These are phyloP conservation scores for Leishmania amazonensis DNA, from an alignment of 208 protist genomes.

Conservation along the genomic window DNA sequence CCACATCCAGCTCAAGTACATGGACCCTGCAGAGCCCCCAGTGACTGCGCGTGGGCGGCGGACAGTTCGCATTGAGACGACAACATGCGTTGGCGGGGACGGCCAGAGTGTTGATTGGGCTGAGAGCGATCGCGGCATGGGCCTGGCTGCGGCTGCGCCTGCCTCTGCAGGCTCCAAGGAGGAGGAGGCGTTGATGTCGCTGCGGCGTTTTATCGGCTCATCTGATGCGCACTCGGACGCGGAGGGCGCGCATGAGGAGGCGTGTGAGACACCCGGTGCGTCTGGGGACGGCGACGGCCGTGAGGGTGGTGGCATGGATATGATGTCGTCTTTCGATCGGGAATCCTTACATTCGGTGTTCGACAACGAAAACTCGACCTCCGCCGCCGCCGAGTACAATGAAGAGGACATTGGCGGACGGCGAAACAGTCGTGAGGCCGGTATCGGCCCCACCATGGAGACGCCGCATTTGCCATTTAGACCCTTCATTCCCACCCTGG, in stretches of 20 bases:
- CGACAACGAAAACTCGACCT: neutral
- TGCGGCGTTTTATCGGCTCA: neutral
- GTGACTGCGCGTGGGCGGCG: slow-evolving; percentile 28
- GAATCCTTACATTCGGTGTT: neutral
- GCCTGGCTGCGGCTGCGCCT: neutral
- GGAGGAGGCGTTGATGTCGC: neutral
- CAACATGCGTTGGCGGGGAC: neutral
- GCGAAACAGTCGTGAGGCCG: neutral
- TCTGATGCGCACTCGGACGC: neutral
- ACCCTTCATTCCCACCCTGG: slow-evolving; percentile 19
- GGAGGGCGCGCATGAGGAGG: neutral
- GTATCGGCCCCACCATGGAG: neutral
- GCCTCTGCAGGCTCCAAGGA: neutral
- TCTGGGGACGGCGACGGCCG: neutral
- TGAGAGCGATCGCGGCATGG: slow-evolving; percentile 1
- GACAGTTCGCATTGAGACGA: neutral
- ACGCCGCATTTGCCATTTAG: neutral
- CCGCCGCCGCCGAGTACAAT: neutral
- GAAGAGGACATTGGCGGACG: neutral
- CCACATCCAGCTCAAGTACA: slow-evolving; percentile 69
- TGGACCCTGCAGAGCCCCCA: slow-evolving; percentile 47
- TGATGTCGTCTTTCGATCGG: neutral
- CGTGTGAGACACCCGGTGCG: neutral
- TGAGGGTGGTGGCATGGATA: neutral
- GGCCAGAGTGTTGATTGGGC: neutral